These are phyloP conservation scores for Cardamine occulta DNA, from an alignment of 345 rosid species.

Conservation along the genomic window DNA sequence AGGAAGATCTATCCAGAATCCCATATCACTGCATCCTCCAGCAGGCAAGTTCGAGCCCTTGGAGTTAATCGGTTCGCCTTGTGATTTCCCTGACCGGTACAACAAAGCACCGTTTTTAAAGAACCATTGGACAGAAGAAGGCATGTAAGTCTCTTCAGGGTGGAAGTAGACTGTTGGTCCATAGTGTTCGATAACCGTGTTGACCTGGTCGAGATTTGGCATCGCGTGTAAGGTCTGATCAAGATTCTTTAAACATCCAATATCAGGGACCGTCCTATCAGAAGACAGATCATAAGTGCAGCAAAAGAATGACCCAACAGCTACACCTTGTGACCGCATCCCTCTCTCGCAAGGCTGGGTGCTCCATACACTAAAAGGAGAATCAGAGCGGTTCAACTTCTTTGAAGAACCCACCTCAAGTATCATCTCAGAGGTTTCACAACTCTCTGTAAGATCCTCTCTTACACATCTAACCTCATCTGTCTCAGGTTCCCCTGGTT, in stretches of 20 bases:
- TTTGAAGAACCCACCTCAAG: constrained; percentile 44
- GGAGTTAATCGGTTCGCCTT: constrained; percentile 55
- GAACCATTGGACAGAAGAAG: constrained; percentile 89
- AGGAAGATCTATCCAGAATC: constrained; percentile 85
- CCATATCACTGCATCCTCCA: constrained; percentile 73
- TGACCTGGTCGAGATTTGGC: constrained; percentile 85
- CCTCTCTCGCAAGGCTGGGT: constrained; percentile 75
- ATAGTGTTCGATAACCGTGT: constrained; percentile 66
- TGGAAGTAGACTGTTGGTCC: constrained; percentile 93
- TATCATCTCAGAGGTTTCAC: constrained; percentile 63
- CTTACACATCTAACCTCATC: constrained; percentile 77
- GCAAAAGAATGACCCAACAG: constrained; percentile 85
- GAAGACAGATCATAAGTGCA: constrained; percentile 46
- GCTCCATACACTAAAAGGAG: constrained; percentile 65
- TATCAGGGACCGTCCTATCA: constrained; percentile 48
- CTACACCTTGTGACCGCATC: constrained; percentile 64
- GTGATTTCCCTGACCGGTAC: constrained; percentile 51
- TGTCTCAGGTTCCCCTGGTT: constrained; percentile 55
- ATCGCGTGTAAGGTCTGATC: constrained; percentile 58
- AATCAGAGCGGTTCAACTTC: constrained; percentile 42
- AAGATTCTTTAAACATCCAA: constrained; percentile 82
- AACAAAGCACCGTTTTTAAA: constrained; percentile 84
- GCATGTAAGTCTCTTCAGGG: constrained; percentile 81
- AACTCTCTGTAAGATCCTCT: constrained; percentile 77
- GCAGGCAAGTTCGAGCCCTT: constrained; percentile 70